Conservation (phyloP, 306 rosid genomes). For the Cucurbita pepo region DNA sequence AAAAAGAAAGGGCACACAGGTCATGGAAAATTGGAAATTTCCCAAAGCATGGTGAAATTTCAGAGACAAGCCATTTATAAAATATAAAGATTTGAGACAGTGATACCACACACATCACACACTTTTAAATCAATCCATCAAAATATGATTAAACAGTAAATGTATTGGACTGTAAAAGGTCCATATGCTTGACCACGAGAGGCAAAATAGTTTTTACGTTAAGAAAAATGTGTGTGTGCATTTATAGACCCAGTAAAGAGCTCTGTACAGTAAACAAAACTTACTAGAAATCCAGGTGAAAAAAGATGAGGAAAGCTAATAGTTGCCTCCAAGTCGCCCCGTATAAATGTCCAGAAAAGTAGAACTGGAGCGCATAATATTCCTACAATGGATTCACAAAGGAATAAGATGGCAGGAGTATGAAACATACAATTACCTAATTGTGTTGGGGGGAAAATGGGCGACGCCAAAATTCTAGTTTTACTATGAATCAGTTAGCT, state of each 20-base stretch:
- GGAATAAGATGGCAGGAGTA: neutral
- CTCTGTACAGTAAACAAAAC: constrained; percentile 5
- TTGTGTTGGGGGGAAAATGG: neutral
- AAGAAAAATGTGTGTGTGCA: neutral
- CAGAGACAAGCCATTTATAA: neutral
- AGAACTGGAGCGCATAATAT: constrained; percentile 62
- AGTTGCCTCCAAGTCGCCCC: constrained; percentile 65
- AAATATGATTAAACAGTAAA: neutral
- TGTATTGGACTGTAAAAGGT: neutral
- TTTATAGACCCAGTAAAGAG: neutral
- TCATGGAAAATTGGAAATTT: neutral
- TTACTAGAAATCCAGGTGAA: constrained; percentile 78
- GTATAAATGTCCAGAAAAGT: constrained; percentile 56
- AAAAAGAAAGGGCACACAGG: neutral
- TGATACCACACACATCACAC: neutral
- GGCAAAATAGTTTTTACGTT: neutral
- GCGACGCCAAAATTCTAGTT: neutral
- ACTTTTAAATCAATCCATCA: neutral
- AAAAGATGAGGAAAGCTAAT: constrained; percentile 49
- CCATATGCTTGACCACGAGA: neutral
- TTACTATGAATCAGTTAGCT: constrained; percentile 12
- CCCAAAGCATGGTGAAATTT: neutral
- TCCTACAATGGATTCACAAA: constrained; percentile 28
- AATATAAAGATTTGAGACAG: neutral
- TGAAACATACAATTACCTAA: constrained; percentile 5